These are phyloP conservation scores for Podaxis mareebaensis DNA, from an alignment of 768 basidiomycete genomes.

Conservation along the genomic window DNA sequence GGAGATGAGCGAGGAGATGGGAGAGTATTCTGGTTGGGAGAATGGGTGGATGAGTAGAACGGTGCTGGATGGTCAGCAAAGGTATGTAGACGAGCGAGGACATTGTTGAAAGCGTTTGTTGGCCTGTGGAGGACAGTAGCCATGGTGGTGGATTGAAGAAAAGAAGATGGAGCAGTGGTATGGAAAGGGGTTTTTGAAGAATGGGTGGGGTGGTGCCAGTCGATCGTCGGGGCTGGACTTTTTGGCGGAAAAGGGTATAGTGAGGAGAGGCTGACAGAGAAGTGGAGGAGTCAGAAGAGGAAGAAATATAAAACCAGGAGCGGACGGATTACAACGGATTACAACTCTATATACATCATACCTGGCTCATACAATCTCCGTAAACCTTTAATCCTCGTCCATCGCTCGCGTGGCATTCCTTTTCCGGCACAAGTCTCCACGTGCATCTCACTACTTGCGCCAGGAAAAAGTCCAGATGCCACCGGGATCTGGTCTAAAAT, in stretches of 20 bases:
- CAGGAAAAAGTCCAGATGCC: neutral
- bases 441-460: neutral
- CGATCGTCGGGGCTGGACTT: constrained; percentile 3
- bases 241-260: neutral
- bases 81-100: constrained; percentile 20
- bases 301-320: neutral
- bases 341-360: neutral
- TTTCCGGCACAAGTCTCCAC: constrained; percentile 1
- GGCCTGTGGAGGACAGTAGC: constrained; percentile 9
- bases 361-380: neutral
- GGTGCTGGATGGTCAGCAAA: constrained; percentile 19
- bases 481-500: constrained; percentile 15
- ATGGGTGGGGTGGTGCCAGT: constrained; percentile 4
- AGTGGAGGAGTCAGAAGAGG: neutral
- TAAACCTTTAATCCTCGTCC: neutral
- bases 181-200: constrained; percentile 20
- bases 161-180: constrained; percentile 15
- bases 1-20: constrained; percentile 14
- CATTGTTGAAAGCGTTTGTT: constrained; percentile 18
- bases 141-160: constrained; percentile 21
- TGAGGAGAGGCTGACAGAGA: constrained; percentile 10
- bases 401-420: constrained; percentile 15
- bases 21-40: constrained; percentile 1
- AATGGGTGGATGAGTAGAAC: constrained; percentile 2
- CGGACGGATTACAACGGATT: neutral